Percentiles rank a stretch among this genome's conserved stretches.
Conservation (phyloP, 768 basidiomycete species). For the Rhodotorula graminis region DNA sequence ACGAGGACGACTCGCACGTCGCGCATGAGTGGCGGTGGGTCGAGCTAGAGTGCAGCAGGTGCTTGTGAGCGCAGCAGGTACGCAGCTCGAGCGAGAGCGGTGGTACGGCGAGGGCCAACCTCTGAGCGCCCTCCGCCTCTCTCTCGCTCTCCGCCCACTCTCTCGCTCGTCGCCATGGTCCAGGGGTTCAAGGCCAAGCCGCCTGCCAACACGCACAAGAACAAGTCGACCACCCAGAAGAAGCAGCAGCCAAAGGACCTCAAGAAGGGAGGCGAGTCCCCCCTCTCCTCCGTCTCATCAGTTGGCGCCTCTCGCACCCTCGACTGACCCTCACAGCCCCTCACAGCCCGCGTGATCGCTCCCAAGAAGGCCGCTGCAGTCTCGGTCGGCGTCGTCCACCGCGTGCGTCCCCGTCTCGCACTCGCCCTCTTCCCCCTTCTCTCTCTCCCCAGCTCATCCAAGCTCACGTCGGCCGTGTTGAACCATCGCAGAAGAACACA, state of each 20-base stretch:
- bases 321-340: not conserved
- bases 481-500: conserved; percentile 26
- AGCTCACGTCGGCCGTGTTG: not conserved
- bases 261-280: conserved; percentile 31
- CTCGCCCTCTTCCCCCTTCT: too few species aligned
- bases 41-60: too few species aligned
- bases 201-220: conserved; percentile 12
- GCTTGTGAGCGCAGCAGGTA: too few species aligned
- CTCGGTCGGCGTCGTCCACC: conserved; percentile 2
- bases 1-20: conserved; percentile 92
- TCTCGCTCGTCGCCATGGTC: conserved; percentile 3
- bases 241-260: conserved; percentile 27
- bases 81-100: not conserved
- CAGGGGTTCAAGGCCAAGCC: conserved; percentile 32
- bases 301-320: not conserved
- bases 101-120: not conserved
- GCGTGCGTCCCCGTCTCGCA: not conserved
- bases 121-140: not conserved
- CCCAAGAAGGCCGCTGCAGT: conserved; percentile 27
- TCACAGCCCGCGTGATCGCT: conserved; percentile 15
- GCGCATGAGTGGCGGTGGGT: conserved; percentile 46
- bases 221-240: conserved; percentile 22
- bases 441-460: not conserved
- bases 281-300: not conserved
- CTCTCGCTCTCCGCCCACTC: not conserved